A percentile compares a stretch with the other conserved stretches of the same genome.
These are phyloP conservation scores for Davidsoniella virescens DNA, from an alignment of 2,329 filamentous ascomycete genomes.

Conservation along the genomic window DNA sequence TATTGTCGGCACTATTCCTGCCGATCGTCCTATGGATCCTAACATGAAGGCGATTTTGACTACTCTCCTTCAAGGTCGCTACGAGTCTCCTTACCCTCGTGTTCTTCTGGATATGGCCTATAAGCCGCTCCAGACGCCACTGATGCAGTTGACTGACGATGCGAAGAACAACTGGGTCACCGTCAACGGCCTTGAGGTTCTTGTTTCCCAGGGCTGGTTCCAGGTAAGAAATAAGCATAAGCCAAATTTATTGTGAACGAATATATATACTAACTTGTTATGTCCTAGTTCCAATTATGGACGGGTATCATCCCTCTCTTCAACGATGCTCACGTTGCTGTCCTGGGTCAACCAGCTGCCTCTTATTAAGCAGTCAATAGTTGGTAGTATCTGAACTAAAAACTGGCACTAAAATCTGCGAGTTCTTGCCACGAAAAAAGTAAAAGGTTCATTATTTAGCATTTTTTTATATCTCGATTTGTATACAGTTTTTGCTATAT, in stretches of 20 bases:
- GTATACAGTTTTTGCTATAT: no score
- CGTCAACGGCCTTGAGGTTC: conserved; percentile 73
- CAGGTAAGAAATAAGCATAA: conserved; percentile 37
- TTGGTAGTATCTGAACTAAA: no score
- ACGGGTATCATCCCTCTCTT: conserved; percentile 65
- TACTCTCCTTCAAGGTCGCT: conserved; percentile 27
- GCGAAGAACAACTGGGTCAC: conserved; percentile 49
- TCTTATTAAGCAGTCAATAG: neutral
- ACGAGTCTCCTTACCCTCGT: conserved; percentile 21
- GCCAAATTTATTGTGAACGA: neutral
- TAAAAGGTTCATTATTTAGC: no score
- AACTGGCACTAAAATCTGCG: no score
- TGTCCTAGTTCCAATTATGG: conserved; percentile 58
- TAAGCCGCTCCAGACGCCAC: conserved; percentile 64
- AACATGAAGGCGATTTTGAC: conserved; percentile 49
- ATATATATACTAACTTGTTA: conserved; percentile 15
- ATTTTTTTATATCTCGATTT: no score
- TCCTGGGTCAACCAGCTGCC: conserved; percentile 24
- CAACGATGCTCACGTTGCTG: conserved; percentile 46
- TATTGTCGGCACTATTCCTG: conserved; percentile 80
- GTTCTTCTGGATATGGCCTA: conserved; percentile 93
- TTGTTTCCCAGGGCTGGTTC: conserved; percentile 77
- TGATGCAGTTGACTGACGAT: conserved; percentile 70
- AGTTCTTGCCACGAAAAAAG: no score
- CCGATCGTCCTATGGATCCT: conserved; percentile 65